Base-by-base conservation (phyloP, 768 basidiomycete genomes). In the Leucosporidium scottii region DNA sequence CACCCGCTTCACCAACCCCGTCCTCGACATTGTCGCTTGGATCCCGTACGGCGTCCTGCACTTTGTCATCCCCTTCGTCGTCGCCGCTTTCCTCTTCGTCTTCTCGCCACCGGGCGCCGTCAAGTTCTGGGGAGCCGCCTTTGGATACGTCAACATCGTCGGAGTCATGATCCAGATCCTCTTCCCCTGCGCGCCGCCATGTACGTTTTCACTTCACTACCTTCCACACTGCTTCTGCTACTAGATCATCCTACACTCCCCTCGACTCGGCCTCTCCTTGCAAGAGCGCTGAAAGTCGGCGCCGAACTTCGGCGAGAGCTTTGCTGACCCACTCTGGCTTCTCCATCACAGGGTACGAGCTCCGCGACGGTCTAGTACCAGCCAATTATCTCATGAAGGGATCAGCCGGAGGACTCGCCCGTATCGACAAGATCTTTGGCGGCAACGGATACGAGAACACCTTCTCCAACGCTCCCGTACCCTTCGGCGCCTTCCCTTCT, bases 401-500 rank as follows among this genome's bases (percentile, higher is more conserved):
- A 27, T 97, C 93, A 0, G 86, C 96, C 3, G 94, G 92, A 13
- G 96, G 96, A 1, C 84, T 98, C 18, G 85, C 87, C 31, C 87
- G 94, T 58, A 97, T 99, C 67, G 96, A 98, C 78, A 83, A 84
- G 47, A 82, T 98, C 50, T 90, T 98, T 77, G 86, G 87, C 65
- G 80, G 83, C 0, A 80, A 82, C 49, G 85, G 85, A 15, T 98
- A 98, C 81, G 87, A 87, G 49, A 82, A 83, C 34, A 81, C 85
- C 1, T 98, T 98, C 75, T 86, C 87, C 51, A 85, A 86, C 75
- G 88, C 94, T 0, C 94, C 96, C 0, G 84, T 99, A 71, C 88
- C 94, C 18, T 98, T 99, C 74, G 96, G 96, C 20, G 96, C 96
- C 2, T 97, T 98, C 79, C 96, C 96, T 0, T 90, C 88, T 1